phyloP scores from a whole-genome alignment of 1,284 basidiomycete species.

The Agroathelia rolfsii region DNA sequence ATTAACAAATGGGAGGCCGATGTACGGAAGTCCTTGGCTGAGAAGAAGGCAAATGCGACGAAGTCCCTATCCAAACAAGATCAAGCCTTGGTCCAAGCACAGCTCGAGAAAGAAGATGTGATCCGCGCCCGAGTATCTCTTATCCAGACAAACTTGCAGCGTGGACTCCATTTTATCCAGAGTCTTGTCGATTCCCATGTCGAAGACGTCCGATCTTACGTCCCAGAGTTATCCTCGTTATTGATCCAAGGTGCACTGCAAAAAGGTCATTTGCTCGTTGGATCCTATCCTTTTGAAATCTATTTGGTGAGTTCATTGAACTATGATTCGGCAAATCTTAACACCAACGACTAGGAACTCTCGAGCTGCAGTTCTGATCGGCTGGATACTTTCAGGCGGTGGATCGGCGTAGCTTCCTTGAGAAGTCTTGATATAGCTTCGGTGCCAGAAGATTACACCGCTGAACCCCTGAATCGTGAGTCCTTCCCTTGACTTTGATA shows the following conservation, averaged over 20 bases:
- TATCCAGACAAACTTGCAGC: slow-evolving; percentile 46
- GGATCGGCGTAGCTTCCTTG: slow-evolving; percentile 76
- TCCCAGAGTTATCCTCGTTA: slow-evolving; percentile 49
- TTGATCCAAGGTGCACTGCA: slow-evolving; percentile 59
- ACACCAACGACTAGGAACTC: slow-evolving; percentile 36
- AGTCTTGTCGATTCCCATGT: slow-evolving; percentile 54
- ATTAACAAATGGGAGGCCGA: slow-evolving; percentile 92
- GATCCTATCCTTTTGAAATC: slow-evolving; percentile 54
- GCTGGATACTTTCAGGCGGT: slow-evolving; percentile 55
- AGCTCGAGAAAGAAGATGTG: slow-evolving; percentile 68
- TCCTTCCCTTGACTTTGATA: slow-evolving; percentile 6
- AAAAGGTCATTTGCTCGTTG: slow-evolving; percentile 50
- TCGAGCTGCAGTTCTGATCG: slow-evolving; percentile 60
- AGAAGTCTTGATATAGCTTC: slow-evolving; percentile 56
- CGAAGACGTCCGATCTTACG: slow-evolving; percentile 44
- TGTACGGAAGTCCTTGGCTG: slow-evolving; percentile 73
- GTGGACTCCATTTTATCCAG: slow-evolving; percentile 60
- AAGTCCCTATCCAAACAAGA: slow-evolving; percentile 74
- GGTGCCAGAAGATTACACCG: slow-evolving; percentile 65
- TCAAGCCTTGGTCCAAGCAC: slow-evolving; percentile 67
- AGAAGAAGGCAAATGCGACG: slow-evolving; percentile 49
- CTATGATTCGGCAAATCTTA: slow-evolving; percentile 3
- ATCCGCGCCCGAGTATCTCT: slow-evolving; percentile 50
- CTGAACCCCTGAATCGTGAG: slow-evolving; percentile 65
- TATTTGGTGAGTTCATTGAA: slow-evolving; percentile 52